Evolutionary conservation across 2,329 filamentous ascomycete species (phyloP), one percentile per base, ranked within the genome.

Genomic region (Diaporthe sp.): DNA sequence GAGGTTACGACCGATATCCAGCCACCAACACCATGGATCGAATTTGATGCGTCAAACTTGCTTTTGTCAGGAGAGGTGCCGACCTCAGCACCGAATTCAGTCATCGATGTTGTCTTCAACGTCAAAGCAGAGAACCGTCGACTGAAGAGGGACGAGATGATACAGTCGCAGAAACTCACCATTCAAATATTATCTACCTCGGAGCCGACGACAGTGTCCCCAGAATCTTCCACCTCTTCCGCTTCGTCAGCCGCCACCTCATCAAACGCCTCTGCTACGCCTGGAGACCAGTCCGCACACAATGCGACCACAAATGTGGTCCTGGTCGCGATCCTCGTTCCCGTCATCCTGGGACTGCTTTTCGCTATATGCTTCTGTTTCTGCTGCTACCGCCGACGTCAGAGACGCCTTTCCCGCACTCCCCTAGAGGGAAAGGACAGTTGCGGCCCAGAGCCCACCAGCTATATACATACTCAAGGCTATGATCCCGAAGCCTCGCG

Each of bases 281-380:
- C 59, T n/a, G 61, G 31, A 12, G 25, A 28, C 25, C 51, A 53
- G 10, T 31, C 51, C 2, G 17, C 13, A 77, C 80, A 8, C 65
- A 79, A 31, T 77, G 72, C 10, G 13, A 25, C 74, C 61, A 76
- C 46, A 42, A 69, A 79, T 31, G 80, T 83, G 4, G 83, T 88
- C 31, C 79, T 88, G 8, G 78, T 88, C 19, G 87, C 86, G 1
- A 84, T 86, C 3, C 82, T 89, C 3, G 80, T 89, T 3, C 87
- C 87, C 0, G 80, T 86, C 25, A 75, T 87, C 3, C 77, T 88
- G 19, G 77, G 87, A 1, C 79, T 83, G 28, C 73, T 85, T 15
- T 77, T 83, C 0, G 76, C 85, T 6, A 75, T 84, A 12, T 77
- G 84, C 25, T 78, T 82, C 2, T 76, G 82, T 6, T 77, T 82